Base-by-base conservation (phyloP, 495 filamentous ascomycete species). In the Penicillium odoratum region DNA sequence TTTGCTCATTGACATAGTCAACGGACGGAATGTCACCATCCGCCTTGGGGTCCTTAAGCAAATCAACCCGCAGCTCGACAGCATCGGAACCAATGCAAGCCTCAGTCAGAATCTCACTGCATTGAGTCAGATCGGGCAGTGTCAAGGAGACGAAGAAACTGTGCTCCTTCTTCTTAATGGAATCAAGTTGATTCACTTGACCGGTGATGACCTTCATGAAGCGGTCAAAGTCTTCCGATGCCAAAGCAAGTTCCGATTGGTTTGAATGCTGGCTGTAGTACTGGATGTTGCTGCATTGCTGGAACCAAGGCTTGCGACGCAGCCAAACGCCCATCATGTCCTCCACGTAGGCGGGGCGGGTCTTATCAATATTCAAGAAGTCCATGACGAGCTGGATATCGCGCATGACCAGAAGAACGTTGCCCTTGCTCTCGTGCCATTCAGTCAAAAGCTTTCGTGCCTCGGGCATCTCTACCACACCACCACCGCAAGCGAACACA, bases 71-170 rank as follows among this genome's bases (percentile, higher is more conserved):
- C 53, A 98, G 67, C 73, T 99, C 94, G 7, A 98, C 88, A 15
- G 95, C 95, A 72, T 99, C 94, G 11, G 89, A 89, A 9, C 94
- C 95, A 48, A 95, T 84, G 16, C 85, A 86, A 29, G 89, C 87
- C 59, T 83, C 76, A n/a, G 84, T 82, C 48, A 98, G 76, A 48
- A 85, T 74, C 34, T 88, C 80, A 10, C 85, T 67, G 8, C 83
- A 81, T 3, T 80, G 72, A 5, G 81, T 75, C 15, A 98, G 76
- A 66, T 89, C 80, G 13, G 93, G 91, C 42, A 92, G 73, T 0
- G 94, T 97, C 51, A 98, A 74, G 28, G 92, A 93, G 47, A 98
- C 88, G 66, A 99, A 99, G 79, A 95, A 98, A 18, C 89, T 91
- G 55, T 88, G 85, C 57, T 82, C 72, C 74, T 92, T 96, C 67